Percentiles rank a stretch among this genome's conserved stretches.
Evolutionary conservation across 345 rosid species (phyloP).

Genomic region (Viola odorata): DNA sequence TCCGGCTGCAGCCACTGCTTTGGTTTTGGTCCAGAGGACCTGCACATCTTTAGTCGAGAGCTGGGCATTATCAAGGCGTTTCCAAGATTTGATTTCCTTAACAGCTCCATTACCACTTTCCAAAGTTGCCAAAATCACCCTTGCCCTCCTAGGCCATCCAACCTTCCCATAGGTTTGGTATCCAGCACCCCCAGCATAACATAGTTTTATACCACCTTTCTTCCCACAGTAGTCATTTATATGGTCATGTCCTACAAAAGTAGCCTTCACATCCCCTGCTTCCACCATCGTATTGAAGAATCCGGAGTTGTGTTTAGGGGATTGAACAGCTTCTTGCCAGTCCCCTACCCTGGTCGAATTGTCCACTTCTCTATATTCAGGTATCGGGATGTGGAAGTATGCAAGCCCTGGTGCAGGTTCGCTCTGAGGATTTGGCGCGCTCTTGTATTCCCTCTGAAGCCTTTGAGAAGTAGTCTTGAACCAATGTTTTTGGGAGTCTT

Average conservation of each 20-base stretch:
- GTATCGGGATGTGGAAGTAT: slow-evolving; percentile 85
- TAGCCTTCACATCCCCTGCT: slow-evolving; percentile 80
- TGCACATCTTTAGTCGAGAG: slow-evolving; percentile 56
- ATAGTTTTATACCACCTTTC: slow-evolving; percentile 63
- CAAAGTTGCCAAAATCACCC: slow-evolving; percentile 65
- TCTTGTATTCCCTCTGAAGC: slow-evolving; percentile 62
- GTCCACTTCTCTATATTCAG: slow-evolving; percentile 57
- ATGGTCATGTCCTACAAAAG: slow-evolving; percentile 88
- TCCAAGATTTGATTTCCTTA: slow-evolving; percentile 83
- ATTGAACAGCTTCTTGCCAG: slow-evolving; percentile 62
- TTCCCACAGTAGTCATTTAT: slow-evolving; percentile 76
- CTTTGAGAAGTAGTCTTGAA: slow-evolving; percentile 53
- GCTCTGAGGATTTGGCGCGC: slow-evolving; percentile 48
- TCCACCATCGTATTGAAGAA: slow-evolving; percentile 77
- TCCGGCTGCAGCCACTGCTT: slow-evolving; percentile 28
- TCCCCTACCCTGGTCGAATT: slow-evolving; percentile 61
- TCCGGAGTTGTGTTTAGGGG: slow-evolving; percentile 74
- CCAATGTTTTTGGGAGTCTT: slow-evolving; percentile 67
- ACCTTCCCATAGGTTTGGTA: slow-evolving; percentile 93
- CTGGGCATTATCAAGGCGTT: slow-evolving; percentile 70
- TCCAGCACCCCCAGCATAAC: slow-evolving; percentile 92
- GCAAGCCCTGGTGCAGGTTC: slow-evolving; percentile 79
- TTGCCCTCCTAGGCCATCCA: slow-evolving; percentile 83
- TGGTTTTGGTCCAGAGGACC: slow-evolving; percentile 68
- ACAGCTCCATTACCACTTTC: slow-evolving; percentile 72